Evolutionary conservation across 305 asterid species (phyloP).

Genomic region (Solanum hybrid): DNA sequence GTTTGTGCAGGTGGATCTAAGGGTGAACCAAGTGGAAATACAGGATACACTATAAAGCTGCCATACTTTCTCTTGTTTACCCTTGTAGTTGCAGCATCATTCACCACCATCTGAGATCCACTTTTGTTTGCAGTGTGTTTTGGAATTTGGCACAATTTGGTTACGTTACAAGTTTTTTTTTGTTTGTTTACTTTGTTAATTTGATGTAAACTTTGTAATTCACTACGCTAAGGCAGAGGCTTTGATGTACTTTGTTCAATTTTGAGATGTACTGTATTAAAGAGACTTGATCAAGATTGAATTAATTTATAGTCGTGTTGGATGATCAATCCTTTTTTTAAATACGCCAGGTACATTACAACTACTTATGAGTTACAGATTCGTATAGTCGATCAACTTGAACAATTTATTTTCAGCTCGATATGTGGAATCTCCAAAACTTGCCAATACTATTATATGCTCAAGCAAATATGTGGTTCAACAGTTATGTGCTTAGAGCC

Average conservation of each 20-base stretch:
- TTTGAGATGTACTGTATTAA: not conserved
- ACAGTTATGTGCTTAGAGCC: not conserved
- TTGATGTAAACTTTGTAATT: not conserved
- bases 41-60: not conserved
- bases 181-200: not conserved
- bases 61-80: not conserved
- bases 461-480: not conserved
- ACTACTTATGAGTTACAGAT: not conserved
- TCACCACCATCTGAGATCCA: not conserved
- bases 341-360: not conserved
- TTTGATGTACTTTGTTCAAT: not conserved
- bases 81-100: not conserved
- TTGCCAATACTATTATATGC: not conserved
- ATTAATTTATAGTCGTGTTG: not conserved
- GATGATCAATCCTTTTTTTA: not conserved
- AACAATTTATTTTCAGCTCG: not conserved
- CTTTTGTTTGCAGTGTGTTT: not conserved
- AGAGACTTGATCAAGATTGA: not conserved
- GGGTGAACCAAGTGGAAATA: constrained; percentile 1
- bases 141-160: not conserved
- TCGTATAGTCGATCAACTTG: not conserved
- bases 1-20: not conserved
- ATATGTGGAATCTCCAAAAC: not conserved
- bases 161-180: not conserved
- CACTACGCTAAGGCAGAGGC: not conserved